Evolutionary conservation across 108 stramenopile species (phyloP).

Genomic region (Skeletonema costatum): DNA sequence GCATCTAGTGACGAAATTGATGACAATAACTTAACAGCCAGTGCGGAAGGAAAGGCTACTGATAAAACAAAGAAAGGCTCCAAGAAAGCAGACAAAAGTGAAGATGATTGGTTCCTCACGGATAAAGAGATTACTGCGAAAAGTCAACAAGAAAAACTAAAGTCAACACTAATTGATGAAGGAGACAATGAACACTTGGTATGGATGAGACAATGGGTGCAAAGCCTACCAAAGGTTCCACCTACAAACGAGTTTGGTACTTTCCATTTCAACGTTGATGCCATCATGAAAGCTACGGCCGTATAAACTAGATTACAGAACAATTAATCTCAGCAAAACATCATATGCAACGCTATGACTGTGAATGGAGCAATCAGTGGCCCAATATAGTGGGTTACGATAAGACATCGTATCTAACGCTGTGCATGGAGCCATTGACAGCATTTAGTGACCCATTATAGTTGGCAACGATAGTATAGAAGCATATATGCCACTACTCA

Average conservation of each 20-base stretch:
- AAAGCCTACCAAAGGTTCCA: constrained; percentile 46
- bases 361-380: too few species aligned
- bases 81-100: neutral
- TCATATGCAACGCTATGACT: too few species aligned
- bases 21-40: neutral
- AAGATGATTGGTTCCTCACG: constrained; percentile 60
- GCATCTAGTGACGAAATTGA: constrained; percentile 3
- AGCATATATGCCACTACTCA: too few species aligned
- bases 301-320: neutral
- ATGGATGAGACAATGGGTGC: constrained; percentile 58
- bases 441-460: too few species aligned
- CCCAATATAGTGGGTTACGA: too few species aligned
- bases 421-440: too few species aligned
- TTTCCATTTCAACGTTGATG: constrained; percentile 66
- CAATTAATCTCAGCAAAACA: too few species aligned
- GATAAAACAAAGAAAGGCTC: neutral
- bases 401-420: too few species aligned
- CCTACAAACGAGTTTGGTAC: constrained; percentile 49
- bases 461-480: too few species aligned
- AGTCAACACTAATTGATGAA: constrained; percentile 20
- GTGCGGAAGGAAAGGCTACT: neutral
- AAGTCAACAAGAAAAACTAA: constrained; percentile 58
- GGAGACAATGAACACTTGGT: constrained; percentile 37
- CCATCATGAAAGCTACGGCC: constrained; percentile 42
- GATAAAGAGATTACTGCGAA: constrained; percentile 73